These are phyloP conservation scores for Zygosaccharomyces pseudobailii DNA, from an alignment of 1,139 yeast species.

Conservation along the genomic window DNA sequence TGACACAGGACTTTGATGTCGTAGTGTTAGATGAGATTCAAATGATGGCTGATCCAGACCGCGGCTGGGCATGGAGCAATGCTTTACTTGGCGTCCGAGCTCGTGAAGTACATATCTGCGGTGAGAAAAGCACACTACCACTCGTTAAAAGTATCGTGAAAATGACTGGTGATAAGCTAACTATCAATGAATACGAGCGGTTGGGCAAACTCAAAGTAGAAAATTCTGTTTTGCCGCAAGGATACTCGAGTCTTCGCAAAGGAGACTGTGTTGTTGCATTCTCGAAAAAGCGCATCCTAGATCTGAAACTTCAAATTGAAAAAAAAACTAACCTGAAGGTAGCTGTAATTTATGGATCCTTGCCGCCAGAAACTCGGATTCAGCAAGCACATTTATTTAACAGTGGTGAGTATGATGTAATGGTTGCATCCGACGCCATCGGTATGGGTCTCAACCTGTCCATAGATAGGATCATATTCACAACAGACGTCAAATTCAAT, in stretches of 20 bases:
- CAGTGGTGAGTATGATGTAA: constrained; percentile 63
- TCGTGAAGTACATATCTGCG: constrained; percentile 84
- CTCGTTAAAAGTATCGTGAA: constrained; percentile 53
- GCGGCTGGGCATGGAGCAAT: constrained; percentile 96
- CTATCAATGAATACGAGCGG: constrained; percentile 63
- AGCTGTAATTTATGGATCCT: constrained; percentile 89
- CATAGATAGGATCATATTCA: constrained; percentile 74
- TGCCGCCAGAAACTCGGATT: constrained; percentile 92
- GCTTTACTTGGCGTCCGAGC: constrained; percentile 87
- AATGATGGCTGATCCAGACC: constrained; percentile 71
- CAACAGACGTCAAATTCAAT: constrained; percentile 62
- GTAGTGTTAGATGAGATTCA: constrained; percentile 95
- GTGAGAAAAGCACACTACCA: constrained; percentile 79
- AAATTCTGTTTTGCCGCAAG: constrained; percentile 36
- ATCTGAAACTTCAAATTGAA: constrained; percentile 63
- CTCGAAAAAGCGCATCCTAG: constrained; percentile 65
- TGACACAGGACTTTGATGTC: constrained; percentile 64
- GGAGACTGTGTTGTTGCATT: constrained; percentile 94
- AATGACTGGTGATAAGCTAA: constrained; percentile 75
- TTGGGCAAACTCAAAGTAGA: constrained; percentile 67
- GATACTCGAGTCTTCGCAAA: constrained; percentile 40
- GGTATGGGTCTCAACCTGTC: constrained; percentile 95
- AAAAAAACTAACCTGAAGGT: constrained; percentile 57
- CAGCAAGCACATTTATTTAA: constrained; percentile 80
- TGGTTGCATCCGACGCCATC: constrained; percentile 94